These are phyloP conservation scores for Fusarium sp. DNA, from an alignment of 2,329 filamentous ascomycete genomes.

Conservation along the genomic window DNA sequence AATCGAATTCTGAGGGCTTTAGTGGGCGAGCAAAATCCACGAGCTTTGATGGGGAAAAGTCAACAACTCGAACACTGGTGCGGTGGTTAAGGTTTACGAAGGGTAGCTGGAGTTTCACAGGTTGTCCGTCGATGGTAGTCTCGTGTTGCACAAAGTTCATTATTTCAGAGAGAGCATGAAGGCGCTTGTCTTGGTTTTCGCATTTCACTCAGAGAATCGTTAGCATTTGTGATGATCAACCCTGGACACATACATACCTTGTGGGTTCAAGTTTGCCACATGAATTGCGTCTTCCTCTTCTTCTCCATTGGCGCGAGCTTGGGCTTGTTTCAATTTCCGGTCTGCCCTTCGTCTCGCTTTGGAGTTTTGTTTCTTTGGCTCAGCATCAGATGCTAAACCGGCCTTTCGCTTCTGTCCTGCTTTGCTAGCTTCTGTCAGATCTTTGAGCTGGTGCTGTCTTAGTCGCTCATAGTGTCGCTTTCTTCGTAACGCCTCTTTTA, in stretches of 20 bases:
- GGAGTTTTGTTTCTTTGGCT: constrained; percentile 42
- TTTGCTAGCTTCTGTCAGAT: constrained; percentile 50
- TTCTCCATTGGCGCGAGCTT: constrained; percentile 17
- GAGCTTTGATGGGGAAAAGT: constrained; percentile 77
- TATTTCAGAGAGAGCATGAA: constrained; percentile 52
- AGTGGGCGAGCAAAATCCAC: constrained; percentile 72
- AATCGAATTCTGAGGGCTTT: constrained; percentile 55
- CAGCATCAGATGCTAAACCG: constrained; percentile 36
- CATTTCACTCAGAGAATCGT: constrained; percentile 54
- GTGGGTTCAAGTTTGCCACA: constrained; percentile 45
- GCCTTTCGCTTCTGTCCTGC: constrained; percentile 53
- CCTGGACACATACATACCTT: constrained; percentile 33
- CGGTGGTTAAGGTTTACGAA: constrained; percentile 80
- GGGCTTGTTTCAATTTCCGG: constrained; percentile 19
- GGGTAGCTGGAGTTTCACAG: constrained; percentile 61
- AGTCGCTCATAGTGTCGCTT: constrained; percentile 70
- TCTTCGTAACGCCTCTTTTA: constrained; percentile 68
- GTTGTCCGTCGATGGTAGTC: constrained; percentile 53
- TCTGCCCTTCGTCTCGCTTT: constrained; percentile 38
- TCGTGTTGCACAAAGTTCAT: constrained; percentile 52
- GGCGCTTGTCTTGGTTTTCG: constrained; percentile 52
- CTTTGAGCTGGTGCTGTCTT: constrained; percentile 53
- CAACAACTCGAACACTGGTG: constrained; percentile 77
- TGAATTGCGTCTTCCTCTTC: constrained; percentile 43
- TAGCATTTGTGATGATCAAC: neutral